Conservation (phyloP, 2,329 filamentous ascomycete genomes). For the Phaeoacremonium minimum region DNA sequence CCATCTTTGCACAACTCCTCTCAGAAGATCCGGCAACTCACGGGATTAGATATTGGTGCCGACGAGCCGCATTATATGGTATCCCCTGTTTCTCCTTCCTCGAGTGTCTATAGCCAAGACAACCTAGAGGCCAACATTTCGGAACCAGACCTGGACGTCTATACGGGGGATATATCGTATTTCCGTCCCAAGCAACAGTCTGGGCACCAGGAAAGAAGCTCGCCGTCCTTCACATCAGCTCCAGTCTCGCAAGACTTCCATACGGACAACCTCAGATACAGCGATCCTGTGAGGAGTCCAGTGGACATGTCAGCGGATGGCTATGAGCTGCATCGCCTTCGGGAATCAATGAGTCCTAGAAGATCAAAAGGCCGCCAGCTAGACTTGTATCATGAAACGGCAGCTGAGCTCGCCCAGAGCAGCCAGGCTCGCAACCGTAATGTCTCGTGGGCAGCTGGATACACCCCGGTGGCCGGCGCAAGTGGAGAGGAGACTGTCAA, state of each 20-base stretch:
- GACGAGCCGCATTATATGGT: conserved; percentile 7
- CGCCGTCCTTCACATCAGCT: neutral
- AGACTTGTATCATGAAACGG: too few relatives aligned
- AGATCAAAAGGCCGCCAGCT: too few relatives aligned
- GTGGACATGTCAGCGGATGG: too few relatives aligned
- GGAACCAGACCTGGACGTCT: conserved; percentile 10
- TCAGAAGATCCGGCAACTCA: conserved; percentile 36
- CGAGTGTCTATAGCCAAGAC: conserved; percentile 12
- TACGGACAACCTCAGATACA: neutral
- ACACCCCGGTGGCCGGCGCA: too few relatives aligned
- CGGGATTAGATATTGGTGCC: conserved; percentile 28
- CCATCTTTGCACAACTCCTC: conserved; percentile 24
- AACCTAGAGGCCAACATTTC: conserved; percentile 8
- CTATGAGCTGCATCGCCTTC: too few relatives aligned
- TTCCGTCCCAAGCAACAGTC: conserved; percentile 1
- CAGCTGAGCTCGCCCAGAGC: too few relatives aligned
- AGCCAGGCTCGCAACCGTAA: too few relatives aligned
- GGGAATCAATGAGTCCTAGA: too few relatives aligned
- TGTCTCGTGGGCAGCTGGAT: too few relatives aligned
- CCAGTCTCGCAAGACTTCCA: neutral
- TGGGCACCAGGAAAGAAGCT: neutral
- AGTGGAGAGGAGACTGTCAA: too few relatives aligned
- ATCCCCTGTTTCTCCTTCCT: conserved; percentile 11
- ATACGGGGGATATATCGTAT: conserved; percentile 1
- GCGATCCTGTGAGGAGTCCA: neutral